phyloP scores from a whole-genome alignment of 2,329 filamentous ascomycete genomes.

The Pseudocercospora crystallina region DNA sequence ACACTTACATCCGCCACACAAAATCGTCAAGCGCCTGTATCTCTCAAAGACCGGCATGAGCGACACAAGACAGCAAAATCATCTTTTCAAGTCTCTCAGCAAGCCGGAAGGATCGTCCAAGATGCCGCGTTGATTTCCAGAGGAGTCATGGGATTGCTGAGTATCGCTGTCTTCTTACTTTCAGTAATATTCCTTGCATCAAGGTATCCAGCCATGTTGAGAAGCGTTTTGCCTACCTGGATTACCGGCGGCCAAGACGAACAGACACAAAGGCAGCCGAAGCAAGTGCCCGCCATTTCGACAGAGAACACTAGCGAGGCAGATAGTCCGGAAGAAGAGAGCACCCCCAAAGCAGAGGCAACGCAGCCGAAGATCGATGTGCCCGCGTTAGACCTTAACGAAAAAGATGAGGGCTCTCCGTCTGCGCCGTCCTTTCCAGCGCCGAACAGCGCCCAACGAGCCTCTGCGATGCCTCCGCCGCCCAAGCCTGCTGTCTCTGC shows the following conservation, averaged over 20 bases:
- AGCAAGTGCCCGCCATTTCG: not conserved
- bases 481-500: constrained; percentile 22
- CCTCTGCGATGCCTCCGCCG: constrained; percentile 38
- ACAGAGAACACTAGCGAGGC: constrained; percentile 8
- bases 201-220: constrained; percentile 39
- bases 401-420: constrained; percentile 23
- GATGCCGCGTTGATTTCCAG: too few relatives aligned
- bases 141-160: constrained; percentile 43
- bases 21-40: too few relatives aligned
- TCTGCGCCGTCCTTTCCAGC: constrained; percentile 46
- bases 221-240: constrained; percentile 34
- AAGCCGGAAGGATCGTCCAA: too few relatives aligned
- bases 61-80: too few relatives aligned
- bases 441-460: constrained; percentile 47
- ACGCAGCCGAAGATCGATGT: constrained; percentile 17
- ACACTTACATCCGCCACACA: too few relatives aligned
- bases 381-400: constrained; percentile 28
- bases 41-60: too few relatives aligned
- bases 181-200: constrained; percentile 43
- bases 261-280: not conserved
- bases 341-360: constrained; percentile 34
- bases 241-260: constrained; percentile 7
- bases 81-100: too few relatives aligned
- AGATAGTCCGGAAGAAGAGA: constrained; percentile 26
- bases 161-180: constrained; percentile 40